Conservation (phyloP, 2,329 filamentous ascomycete genomes). For the Neobulgaria alba region DNA sequence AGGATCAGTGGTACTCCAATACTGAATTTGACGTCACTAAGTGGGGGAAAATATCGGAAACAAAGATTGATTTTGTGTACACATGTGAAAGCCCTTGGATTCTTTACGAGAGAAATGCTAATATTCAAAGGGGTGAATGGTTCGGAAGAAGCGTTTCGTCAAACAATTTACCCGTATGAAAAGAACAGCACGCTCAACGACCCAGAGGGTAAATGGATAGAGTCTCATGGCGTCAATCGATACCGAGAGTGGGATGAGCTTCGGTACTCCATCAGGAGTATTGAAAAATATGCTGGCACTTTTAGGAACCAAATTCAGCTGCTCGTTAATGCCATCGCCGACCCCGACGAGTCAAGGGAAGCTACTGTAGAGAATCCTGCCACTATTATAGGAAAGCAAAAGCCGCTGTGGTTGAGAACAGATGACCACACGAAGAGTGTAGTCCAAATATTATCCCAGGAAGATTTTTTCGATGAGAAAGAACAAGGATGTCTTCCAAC, state of each 20-base stretch:
- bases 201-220: conserved; percentile 33
- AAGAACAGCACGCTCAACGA: conserved; percentile 34
- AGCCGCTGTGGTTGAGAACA: conserved; percentile 32
- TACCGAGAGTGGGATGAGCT: conserved; percentile 39
- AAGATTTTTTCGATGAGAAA: conserved; percentile 38
- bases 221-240: conserved; percentile 34
- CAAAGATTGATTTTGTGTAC: conserved; percentile 37
- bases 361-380: conserved; percentile 18
- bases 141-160: conserved; percentile 31
- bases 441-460: conserved; percentile 33
- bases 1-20: conserved; percentile 34
- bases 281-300: conserved; percentile 32
- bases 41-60: conserved; percentile 29
- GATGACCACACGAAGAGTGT: conserved; percentile 25
- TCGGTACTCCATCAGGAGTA: conserved; percentile 35
- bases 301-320: conserved; percentile 37
- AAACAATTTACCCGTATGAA: conserved; percentile 33
- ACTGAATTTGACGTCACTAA: conserved; percentile 28
- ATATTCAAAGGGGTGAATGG: conserved; percentile 31
- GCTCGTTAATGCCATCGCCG: conserved; percentile 34
- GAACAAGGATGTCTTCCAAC: too few species aligned
- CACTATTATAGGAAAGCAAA: conserved; percentile 27
- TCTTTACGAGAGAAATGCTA: too few species aligned
- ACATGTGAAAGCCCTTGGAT: conserved; percentile 30
- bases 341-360: conserved; percentile 6